Evolutionary conservation across 2,329 filamentous ascomycete species (phyloP), one percentile per base, ranked within the genome.

Genomic region (Verticillium longisporum): DNA sequence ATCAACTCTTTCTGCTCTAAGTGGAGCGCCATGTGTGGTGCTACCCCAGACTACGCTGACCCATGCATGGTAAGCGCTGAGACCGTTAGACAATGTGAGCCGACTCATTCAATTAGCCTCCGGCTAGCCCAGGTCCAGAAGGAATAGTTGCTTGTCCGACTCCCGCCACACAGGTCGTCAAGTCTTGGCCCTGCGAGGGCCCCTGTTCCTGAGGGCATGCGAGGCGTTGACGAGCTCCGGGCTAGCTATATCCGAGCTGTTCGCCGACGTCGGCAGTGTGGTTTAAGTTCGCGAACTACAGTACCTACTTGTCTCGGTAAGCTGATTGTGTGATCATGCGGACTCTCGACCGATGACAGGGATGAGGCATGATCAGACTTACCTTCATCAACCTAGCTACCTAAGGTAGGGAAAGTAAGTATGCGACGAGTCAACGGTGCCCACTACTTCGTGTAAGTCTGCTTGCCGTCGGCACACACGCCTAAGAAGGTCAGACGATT

Each of bases 1-100:
- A 58, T 56, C 56, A 62, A 61, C 61, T 61, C 60, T 62, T 50
- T 58, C 58, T 65, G 64, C 0, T 4, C 6, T 31, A 55, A n/a
- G 54, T 55, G 54, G 54, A 21, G 54, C 33, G 54, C 54, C 54
- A 55, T 55, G 54, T 33, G 54, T 3, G 50, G 4, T 55, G 26
- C 6, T 55, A 34, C 54, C 54, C 54, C 54, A 31, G 54, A 33
- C 11, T 9, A 33, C 26, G 3, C 26, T 26, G 26, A 9, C 54
- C 38, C 15, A 11, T 14, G 15, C 15, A 11, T 3, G 38, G 38
- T 10, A 41, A 41, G 14, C 54, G 54, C 54, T 14, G 33, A 31
- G 54, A n/a, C 31, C 54, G 6, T 7, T 55, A n/a, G 26, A 33
- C 15, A 31, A 18, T 32, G 18, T 32, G 26, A 32, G 50, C 26